A percentile compares a stretch with the other conserved stretches of the same genome.
Evolutionary conservation across 208 protist genomes (phyloP).

Genomic region (Leptomonas pyrrhocoris): DNA sequence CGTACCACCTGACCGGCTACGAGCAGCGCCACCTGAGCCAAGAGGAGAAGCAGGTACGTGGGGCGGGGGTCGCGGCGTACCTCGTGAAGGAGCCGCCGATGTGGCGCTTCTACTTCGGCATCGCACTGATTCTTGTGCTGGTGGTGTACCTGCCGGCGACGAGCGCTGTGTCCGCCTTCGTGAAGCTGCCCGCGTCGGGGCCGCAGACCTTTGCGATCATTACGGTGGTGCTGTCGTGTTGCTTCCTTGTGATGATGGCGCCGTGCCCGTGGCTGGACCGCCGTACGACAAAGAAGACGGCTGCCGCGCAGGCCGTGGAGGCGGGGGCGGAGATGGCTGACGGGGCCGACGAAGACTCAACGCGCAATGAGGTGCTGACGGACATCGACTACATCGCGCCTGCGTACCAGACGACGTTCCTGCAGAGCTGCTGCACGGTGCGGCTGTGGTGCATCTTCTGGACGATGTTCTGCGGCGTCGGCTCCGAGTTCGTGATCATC

Average conservation of each 20-base stretch:
- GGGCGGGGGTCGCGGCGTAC: constrained; percentile 28
- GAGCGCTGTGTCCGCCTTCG: constrained; percentile 39
- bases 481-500: constrained; percentile 66
- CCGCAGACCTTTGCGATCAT: constrained; percentile 55
- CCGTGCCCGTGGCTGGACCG: not conserved
- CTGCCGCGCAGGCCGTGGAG: too few relatives aligned
- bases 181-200: too few relatives aligned
- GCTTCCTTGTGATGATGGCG: constrained; percentile 23
- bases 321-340: too few relatives aligned
- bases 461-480: constrained; percentile 58
- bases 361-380: constrained; percentile 25
- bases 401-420: constrained; percentile 69
- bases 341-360: not conserved
- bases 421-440: constrained; percentile 46
- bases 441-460: constrained; percentile 58
- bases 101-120: constrained; percentile 56
- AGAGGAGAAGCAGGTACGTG: constrained; percentile 25
- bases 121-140: constrained; percentile 48
- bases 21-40: constrained; percentile 38
- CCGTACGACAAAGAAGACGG: too few relatives aligned
- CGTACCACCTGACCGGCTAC: too few relatives aligned
- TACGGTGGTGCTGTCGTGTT: constrained; percentile 27
- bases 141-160: constrained; percentile 59
- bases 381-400: constrained; percentile 75
- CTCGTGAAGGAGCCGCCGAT: constrained; percentile 53